Conservation (phyloP, 2,329 filamentous ascomycete species). For the Colletotrichum eleusines region DNA sequence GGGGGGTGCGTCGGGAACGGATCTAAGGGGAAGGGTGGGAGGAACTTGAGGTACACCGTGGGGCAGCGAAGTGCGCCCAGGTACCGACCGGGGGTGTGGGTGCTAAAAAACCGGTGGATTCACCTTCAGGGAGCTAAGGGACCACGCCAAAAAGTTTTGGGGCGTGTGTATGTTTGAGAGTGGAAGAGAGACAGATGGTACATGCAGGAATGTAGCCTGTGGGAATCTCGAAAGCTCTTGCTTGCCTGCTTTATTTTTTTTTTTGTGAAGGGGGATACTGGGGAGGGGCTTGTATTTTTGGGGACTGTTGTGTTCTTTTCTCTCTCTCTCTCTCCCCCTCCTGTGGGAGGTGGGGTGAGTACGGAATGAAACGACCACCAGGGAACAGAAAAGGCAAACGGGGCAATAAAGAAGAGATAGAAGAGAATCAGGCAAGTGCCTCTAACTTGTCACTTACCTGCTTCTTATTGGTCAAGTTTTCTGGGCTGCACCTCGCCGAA, state of each 20-base stretch:
- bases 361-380: not conserved
- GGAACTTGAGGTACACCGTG: constrained; percentile 33
- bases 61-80: constrained; percentile 25
- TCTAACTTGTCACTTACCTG: not conserved
- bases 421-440: constrained; percentile 20
- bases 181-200: constrained; percentile 12
- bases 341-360: not conserved
- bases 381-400: not conserved
- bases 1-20: constrained; percentile 34
- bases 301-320: constrained; percentile 6
- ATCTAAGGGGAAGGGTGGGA: not conserved
- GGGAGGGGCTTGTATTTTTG: constrained; percentile 8
- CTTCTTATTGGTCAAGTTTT: not conserved
- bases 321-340: too few species aligned
- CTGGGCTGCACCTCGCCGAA: constrained; percentile 23
- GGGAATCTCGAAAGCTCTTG: constrained; percentile 26
- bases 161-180: constrained; percentile 12
- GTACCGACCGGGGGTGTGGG: constrained; percentile 33
- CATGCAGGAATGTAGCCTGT: constrained; percentile 35
- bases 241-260: not conserved
- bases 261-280: not conserved
- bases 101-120: constrained; percentile 32
- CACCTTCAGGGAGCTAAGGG: constrained; percentile 40
- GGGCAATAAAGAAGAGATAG: not conserved
- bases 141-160: constrained; percentile 43